Conservation (phyloP, 768 basidiomycete genomes). For the Tylopilus felleus region DNA sequence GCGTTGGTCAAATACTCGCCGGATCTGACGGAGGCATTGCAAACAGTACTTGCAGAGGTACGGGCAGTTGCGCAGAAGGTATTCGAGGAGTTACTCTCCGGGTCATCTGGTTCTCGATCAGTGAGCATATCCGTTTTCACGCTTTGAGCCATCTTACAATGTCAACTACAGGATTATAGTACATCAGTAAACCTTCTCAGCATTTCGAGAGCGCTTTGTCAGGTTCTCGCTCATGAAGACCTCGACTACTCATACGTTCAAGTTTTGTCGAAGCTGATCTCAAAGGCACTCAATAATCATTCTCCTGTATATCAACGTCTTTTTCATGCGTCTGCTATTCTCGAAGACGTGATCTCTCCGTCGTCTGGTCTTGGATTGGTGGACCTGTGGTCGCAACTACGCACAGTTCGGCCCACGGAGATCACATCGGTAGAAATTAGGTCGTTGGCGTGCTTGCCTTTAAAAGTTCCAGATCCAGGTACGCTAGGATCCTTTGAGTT, state of each 20-base stretch:
- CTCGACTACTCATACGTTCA: slow-evolving; percentile 69
- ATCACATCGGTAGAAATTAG: slow-evolving; percentile 20
- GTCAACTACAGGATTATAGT: slow-evolving; percentile 30
- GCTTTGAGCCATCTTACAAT: not conserved
- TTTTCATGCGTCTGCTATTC: slow-evolving; percentile 28
- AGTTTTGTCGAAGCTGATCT: slow-evolving; percentile 54
- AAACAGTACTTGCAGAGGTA: slow-evolving; percentile 22
- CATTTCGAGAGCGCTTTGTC: slow-evolving; percentile 43
- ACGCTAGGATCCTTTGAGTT: not conserved
- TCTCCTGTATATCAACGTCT: slow-evolving; percentile 36
- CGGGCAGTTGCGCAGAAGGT: slow-evolving; percentile 12
- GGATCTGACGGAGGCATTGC: slow-evolving; percentile 19
- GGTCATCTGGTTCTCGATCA: not conserved
- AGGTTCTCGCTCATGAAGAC: slow-evolving; percentile 33
- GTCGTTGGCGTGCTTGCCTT: slow-evolving; percentile 8
- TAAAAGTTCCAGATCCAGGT: slow-evolving; percentile 9
- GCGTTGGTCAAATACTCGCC: slow-evolving; percentile 6
- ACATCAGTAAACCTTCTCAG: slow-evolving; percentile 37
- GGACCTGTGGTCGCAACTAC: slow-evolving; percentile 64
- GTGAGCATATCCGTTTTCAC: slow-evolving; percentile 24
- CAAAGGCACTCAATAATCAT: slow-evolving; percentile 36
- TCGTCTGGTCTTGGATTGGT: slow-evolving; percentile 71
- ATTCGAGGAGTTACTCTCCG: slow-evolving; percentile 21
- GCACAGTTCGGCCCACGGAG: slow-evolving; percentile 12
- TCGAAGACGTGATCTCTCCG: slow-evolving; percentile 52